Evolutionary conservation across 345 rosid species (phyloP).

Genomic region (Melaleuca quinquenervia): DNA sequence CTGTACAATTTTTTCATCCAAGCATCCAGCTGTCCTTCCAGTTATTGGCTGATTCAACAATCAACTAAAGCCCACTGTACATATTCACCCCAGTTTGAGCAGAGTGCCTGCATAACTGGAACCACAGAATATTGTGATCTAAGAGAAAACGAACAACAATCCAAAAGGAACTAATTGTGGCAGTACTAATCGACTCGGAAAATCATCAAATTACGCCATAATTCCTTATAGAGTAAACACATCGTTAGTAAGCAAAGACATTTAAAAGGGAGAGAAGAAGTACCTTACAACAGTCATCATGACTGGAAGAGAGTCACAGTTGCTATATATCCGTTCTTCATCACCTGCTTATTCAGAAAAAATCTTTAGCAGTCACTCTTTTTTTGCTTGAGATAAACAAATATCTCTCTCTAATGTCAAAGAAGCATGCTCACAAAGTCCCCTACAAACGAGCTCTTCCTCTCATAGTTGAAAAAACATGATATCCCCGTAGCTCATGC

Average conservation of each 20-base stretch:
- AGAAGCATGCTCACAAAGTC: neutral
- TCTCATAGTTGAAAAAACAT: neutral
- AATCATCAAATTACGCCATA: neutral
- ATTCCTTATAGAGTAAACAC: neutral
- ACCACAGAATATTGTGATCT: neutral
- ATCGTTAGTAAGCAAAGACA: neutral
- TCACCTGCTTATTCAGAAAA: slow-evolving; percentile 42
- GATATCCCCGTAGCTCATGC: neutral
- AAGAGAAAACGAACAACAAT: neutral
- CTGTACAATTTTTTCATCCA: neutral
- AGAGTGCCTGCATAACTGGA: neutral
- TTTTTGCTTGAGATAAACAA: neutral
- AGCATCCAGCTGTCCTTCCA: neutral
- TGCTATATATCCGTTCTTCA: slow-evolving; percentile 91
- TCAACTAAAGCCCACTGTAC: neutral
- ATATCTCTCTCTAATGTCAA: neutral
- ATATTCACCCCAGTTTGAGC: neutral
- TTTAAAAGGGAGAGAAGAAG: neutral
- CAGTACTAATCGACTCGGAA: neutral
- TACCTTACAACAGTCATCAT: slow-evolving; percentile 21
- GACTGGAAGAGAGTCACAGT: slow-evolving; percentile 85
- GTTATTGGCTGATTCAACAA: neutral
- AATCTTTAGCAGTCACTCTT: neutral
- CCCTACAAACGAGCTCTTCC: neutral
- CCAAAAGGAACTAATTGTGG: neutral